Percentiles rank a stretch among this genome's conserved stretches.
Evolutionary conservation across 352 stramenopile species (phyloP).

Genomic region (Thalassiosira mediterranea): DNA sequence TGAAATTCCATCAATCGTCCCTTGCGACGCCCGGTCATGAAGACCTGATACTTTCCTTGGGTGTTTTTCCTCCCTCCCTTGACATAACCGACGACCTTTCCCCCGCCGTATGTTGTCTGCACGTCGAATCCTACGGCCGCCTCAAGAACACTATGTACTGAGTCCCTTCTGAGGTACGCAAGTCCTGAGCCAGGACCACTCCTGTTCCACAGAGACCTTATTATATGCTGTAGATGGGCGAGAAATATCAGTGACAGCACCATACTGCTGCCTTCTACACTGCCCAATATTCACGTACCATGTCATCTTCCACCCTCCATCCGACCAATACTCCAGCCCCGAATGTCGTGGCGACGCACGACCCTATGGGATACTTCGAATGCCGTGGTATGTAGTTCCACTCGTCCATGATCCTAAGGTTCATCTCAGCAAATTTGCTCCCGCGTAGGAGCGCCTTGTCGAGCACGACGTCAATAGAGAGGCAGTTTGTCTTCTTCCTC

Average conservation of each 20-base stretch:
- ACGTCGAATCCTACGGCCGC: conserved; percentile 80
- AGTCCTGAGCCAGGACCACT: conserved; percentile 58
- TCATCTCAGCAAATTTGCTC: conserved; percentile 74
- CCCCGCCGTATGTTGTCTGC: conserved; percentile 63
- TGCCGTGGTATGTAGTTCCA: conserved; percentile 57
- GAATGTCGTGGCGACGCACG: conserved; percentile 78
- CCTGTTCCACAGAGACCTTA: conserved; percentile 76
- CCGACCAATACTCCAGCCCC: conserved; percentile 79
- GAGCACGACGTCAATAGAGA: conserved; percentile 73
- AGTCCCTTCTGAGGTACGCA: conserved; percentile 74
- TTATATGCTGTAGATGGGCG: too few species aligned
- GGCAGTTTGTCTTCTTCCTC: conserved; percentile 70
- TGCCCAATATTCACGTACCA: too few species aligned
- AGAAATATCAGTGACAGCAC: too few species aligned
- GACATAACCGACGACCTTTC: conserved; percentile 64
- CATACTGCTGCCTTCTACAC: too few species aligned
- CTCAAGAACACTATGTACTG: conserved; percentile 65
- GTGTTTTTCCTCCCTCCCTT: conserved; percentile 59
- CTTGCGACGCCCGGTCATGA: conserved; percentile 49
- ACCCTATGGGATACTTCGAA: conserved; percentile 82
- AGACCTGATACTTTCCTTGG: conserved; percentile 70
- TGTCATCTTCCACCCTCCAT: conserved; percentile 82
- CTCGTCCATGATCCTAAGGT: conserved; percentile 64
- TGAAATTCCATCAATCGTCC: conserved; percentile 63
- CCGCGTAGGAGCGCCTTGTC: conserved; percentile 78